Evolutionary conservation across 177 flowering plant species (phyloP).

Genomic region (Vitis hybrid): DNA sequence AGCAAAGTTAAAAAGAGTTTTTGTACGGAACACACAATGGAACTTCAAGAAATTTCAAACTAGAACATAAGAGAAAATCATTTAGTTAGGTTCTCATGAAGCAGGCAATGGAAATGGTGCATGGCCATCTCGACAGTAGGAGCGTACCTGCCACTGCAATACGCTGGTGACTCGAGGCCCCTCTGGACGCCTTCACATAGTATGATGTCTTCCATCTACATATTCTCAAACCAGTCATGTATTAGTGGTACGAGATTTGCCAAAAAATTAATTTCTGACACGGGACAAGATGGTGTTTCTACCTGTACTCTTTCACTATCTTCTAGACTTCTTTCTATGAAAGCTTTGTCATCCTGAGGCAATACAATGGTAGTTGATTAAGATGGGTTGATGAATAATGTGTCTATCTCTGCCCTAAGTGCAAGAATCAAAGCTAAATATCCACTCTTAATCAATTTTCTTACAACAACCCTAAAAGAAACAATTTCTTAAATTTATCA

Average conservation of each 20-base stretch:
- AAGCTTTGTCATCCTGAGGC: slow-evolving; percentile 62
- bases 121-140: slow-evolving; percentile 77
- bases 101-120: slow-evolving; percentile 80
- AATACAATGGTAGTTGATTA: not conserved
- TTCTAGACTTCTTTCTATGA: slow-evolving; percentile 63
- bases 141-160: slow-evolving; percentile 70
- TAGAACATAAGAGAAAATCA: slow-evolving; percentile 4
- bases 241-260: not conserved
- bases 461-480: no score
- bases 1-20: no score
- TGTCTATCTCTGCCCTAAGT: not conserved
- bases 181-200: slow-evolving; percentile 80
- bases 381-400: not conserved
- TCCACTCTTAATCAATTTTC: no score
- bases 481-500: no score
- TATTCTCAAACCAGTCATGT: not conserved
- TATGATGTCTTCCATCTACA: slow-evolving; percentile 75
- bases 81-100: slow-evolving; percentile 36
- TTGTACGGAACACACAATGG: no score
- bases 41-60: no score
- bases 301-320: slow-evolving; percentile 91
- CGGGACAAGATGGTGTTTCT: not conserved
- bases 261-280: no score
- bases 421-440: not conserved
- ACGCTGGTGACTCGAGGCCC: slow-evolving; percentile 90